Conservation (phyloP, 306 rosid genomes). For the Malus sieversii region DNA sequence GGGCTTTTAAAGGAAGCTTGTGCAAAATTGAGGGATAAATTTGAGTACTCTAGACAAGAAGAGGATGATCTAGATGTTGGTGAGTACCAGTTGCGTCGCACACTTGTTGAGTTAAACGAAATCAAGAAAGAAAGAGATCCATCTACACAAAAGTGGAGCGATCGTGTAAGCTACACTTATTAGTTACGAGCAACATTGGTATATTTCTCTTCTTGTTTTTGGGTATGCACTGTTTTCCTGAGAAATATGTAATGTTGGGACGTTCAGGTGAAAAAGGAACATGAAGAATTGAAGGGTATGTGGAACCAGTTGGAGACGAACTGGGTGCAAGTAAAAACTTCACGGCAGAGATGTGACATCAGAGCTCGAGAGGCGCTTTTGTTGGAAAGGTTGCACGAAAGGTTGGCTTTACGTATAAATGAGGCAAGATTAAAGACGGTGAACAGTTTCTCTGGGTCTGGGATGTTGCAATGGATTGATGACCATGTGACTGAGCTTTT, state of each 20-base stretch:
- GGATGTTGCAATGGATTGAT: conserved; percentile 12
- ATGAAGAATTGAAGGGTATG: conserved; percentile 2
- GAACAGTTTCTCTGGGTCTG: not conserved
- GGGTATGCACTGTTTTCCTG: not conserved
- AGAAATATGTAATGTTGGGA: not conserved
- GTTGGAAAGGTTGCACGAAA: conserved; percentile 15
- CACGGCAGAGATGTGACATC: conserved; percentile 15
- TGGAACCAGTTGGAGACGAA: conserved; percentile 9
- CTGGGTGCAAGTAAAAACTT: conserved; percentile 10
- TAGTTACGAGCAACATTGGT: not conserved
- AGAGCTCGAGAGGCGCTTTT: conserved; percentile 16
- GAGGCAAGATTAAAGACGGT: not conserved
- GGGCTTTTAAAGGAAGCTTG: conserved; percentile 10
- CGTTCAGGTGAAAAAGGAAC: conserved; percentile 11
- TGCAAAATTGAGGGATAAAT: conserved; percentile 4
- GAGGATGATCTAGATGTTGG: conserved; percentile 10
- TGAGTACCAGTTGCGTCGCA: conserved; percentile 11
- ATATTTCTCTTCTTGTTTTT: not conserved
- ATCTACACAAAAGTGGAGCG: conserved; percentile 12
- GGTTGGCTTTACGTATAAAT: conserved; percentile 5
- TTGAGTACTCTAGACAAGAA: conserved; percentile 14
- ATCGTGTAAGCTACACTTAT: conserved; percentile 3
- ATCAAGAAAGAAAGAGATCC: conserved; percentile 9
- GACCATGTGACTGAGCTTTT: conserved; percentile 19
- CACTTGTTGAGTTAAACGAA: conserved; percentile 11